A percentile compares a stretch with the other conserved stretches of the same genome.
Conservation (phyloP, 2,329 filamentous ascomycete species). For the Alternaria sp. region DNA sequence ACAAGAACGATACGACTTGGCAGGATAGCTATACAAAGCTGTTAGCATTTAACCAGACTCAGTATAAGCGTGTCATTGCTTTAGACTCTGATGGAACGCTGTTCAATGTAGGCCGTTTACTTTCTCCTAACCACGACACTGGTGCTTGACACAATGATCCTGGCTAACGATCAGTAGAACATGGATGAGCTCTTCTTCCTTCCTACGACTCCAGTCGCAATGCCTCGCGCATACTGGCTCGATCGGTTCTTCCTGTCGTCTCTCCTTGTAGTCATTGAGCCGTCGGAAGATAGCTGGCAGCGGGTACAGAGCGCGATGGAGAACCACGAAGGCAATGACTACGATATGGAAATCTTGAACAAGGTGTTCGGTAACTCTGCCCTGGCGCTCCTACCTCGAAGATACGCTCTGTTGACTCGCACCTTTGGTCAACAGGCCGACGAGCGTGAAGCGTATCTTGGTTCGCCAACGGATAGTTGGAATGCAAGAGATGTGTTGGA, state of each 20-base stretch:
- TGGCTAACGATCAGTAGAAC: slow-evolving; percentile 42
- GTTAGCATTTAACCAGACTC: not conserved
- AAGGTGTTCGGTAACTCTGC: not conserved
- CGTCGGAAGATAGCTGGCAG: slow-evolving; percentile 58
- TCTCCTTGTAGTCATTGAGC: slow-evolving; percentile 65
- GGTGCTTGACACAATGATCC: too few species aligned
- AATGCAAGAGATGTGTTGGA: slow-evolving; percentile 59
- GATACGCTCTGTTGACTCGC: not conserved
- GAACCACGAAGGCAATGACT: slow-evolving; percentile 11
- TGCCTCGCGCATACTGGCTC: slow-evolving; percentile 74
- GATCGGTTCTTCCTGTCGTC: slow-evolving; percentile 58
- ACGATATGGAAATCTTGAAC: not conserved
- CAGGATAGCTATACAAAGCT: not conserved
- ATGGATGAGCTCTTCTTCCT: slow-evolving; percentile 74
- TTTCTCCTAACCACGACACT: not conserved
- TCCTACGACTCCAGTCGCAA: slow-evolving; percentile 63
- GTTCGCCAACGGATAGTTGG: slow-evolving; percentile 56
- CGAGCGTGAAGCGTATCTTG: slow-evolving; percentile 57
- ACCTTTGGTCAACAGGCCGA: slow-evolving; percentile 8
- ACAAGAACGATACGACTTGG: not conserved
- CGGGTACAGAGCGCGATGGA: slow-evolving; percentile 25
- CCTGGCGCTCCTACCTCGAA: not conserved
- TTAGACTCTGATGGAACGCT: not conserved
- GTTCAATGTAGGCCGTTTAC: not conserved
- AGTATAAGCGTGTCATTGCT: not conserved